Evolutionary conservation across 2,329 filamentous ascomycete species (phyloP), one percentile per base, ranked within the genome.

Genomic region (Phoma sp.): DNA sequence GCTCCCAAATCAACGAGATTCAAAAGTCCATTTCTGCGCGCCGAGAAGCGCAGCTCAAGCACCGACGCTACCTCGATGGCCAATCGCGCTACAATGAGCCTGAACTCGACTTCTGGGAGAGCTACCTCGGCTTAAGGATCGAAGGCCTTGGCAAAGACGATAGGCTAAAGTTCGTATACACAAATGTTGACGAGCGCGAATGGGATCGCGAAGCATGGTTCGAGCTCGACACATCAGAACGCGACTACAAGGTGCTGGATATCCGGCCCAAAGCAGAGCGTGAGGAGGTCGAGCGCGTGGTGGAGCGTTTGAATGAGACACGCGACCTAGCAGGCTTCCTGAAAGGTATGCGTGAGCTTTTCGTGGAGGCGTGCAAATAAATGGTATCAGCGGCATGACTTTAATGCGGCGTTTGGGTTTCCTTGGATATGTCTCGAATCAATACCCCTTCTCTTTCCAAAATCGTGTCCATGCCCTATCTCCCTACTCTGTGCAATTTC

Each of bases 61-160:
- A 91, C 72, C 87, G 90, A 43, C 84, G 85, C 59, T 87, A 91
- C 65, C 81, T 96, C 33, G 91, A 96, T 67, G 85, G 88, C 2
- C 94, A 98, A 78, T 86, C 90, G 49, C 86, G 92, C 31, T 90
- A 94, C 76, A 98, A 99, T 76, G 85, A 91, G 38, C 95, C 95
- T 0, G 95, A 99, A 79, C 83, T 99, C 40, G 90, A 93, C 64
- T 98, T 98, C 73, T 99, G 95, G 95, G 90, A 96, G 74, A 89
- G 89, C 50, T 95, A 94, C 72, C 80, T 99, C 56, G 93, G 94
- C 55, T 76, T 98, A 72, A 83, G 89, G 57, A 96, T 99, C 70
- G 94, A 98, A 72, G 94, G 94, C 1, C 90, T 91, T 0, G 93
- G 91, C 1, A 85, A 86, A 70, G 88, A 91, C 60, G 93, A 97